Evolutionary conservation across 2,329 filamentous ascomycete genomes (phyloP), one percentile per base, ranked within the genome.

Genomic region (Venturia asperata): DNA sequence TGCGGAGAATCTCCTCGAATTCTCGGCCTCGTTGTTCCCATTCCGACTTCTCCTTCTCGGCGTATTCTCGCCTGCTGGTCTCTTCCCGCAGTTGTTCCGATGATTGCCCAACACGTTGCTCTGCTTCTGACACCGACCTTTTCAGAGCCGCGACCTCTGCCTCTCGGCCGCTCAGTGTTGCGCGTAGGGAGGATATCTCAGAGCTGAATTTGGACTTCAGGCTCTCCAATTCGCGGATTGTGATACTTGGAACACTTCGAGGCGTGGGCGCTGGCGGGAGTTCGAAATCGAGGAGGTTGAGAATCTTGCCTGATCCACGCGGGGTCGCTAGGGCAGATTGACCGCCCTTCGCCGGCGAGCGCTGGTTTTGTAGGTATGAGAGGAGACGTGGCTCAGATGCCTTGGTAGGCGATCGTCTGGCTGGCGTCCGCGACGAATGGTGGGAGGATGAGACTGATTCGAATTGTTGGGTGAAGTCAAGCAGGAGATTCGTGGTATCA

Each of bases 261-360:
- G 94, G 94, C 0, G 94, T 97, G 1, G 93, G 92, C 70, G 92
- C 87, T 0, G 93, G 91, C n/a, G 92, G 92, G 11, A 97, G 89
- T 71, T 97, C 94, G 73, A 95, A 94, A 76, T 96, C 91, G 60
- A 95, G 84, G 55, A 94, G 83, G 71, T 88, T 90, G 42, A 86
- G 81, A 69, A 90, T 86, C 72, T 75, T 73, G 65, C 75, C 70
- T 67, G 71, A 69, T 76, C 77, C 24, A 79, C 80, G 77, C 3
- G 84, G 83, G 0, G 84, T 85, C 6, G 75, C 75, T 17, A 72
- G 70, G 6, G 3, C 71, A 66, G 64, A 71, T 72, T 11, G 72
- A 69, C 27, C 73, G 6, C 73, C 71, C 68, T 77, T 79, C 47
- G 72, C 68, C 0, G 80, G 79, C 34, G 78, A 79, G 24, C 77